Evolutionary conservation across 495 filamentous ascomycete species (phyloP), one percentile per base, ranked within the genome.

Genomic region (Aspergillus diversus): DNA sequence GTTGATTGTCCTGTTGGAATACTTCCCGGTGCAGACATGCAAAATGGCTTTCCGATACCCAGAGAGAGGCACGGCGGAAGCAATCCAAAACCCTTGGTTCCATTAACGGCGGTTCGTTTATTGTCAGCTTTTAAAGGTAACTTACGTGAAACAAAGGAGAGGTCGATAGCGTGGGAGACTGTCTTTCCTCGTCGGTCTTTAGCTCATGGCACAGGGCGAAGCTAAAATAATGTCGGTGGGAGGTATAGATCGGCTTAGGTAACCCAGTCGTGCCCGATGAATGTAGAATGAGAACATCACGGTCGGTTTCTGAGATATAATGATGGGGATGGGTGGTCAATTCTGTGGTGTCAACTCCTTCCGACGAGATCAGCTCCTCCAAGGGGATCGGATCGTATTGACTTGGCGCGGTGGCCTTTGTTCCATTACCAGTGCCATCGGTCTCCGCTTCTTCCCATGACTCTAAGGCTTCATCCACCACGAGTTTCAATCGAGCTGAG

Each of bases 211-310:
- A 78, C n/a, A 62, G 68, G 9, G 78, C 74, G 64, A 71, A 34
- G 46, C 75, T 70, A 8, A 83, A 66, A 9, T 81, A 54, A 56
- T 82, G 78, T 47, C 74, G 69, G 63, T 82, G 80, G 3, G 79
- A 60, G 37, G 71, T 71, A 57, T 63, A 71, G 16, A 83, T 81
- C 21, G 80, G 74, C 59, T 82, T 83, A 13, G 80, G 78, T 16
- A 82, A 63, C 11, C 80, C 80, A 3, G 80, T 81, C 16, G 77
- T 82, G 1, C 80, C 80, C 5, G 77, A 80, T 15, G 77, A 79
- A 55, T 83, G 79, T 33, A 83, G 68, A 33, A 83, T 80, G 13
- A 83, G 48, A 11, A 80, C 78, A 16, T 73, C 64, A 1, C 71
- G 63, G 57, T 80, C 77, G 50, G 42, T 63, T 55, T 77, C 72